Conservation (phyloP, 2,329 filamentous ascomycete genomes). For the Aspergillus sojae region DNA sequence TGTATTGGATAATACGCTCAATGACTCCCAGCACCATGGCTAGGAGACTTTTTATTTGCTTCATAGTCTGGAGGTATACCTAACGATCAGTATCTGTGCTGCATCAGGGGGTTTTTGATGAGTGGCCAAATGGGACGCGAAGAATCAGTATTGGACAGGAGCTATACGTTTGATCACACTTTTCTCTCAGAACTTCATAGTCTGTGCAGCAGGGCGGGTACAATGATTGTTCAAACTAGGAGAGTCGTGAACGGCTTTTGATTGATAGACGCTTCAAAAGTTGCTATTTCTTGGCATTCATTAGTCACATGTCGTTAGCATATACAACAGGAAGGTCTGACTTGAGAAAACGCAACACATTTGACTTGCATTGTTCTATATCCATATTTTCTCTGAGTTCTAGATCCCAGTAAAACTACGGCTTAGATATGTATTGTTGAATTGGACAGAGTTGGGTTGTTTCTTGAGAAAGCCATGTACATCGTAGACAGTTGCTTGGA, state of each 20-base stretch:
- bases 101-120: background rate
- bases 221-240: no score
- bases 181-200: background rate
- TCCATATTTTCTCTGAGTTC: background rate
- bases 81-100: background rate
- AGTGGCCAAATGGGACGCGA: no score
- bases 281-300: background rate
- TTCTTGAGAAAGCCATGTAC: background rate
- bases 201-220: background rate
- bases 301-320: background rate
- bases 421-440: background rate
- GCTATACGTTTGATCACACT: background rate
- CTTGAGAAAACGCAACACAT: background rate
- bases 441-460: background rate
- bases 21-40: background rate
- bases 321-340: background rate
- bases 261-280: no score
- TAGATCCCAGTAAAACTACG: background rate
- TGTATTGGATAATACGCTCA: background rate
- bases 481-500: background rate
- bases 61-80: constrained; percentile 1
- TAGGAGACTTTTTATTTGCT: background rate
- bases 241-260: no score
- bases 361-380: background rate
- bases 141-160: background rate